Evolutionary conservation across 306 rosid species (phyloP), one percentile per base, ranked within the genome.

Genomic region (Acmispon strigosus): DNA sequence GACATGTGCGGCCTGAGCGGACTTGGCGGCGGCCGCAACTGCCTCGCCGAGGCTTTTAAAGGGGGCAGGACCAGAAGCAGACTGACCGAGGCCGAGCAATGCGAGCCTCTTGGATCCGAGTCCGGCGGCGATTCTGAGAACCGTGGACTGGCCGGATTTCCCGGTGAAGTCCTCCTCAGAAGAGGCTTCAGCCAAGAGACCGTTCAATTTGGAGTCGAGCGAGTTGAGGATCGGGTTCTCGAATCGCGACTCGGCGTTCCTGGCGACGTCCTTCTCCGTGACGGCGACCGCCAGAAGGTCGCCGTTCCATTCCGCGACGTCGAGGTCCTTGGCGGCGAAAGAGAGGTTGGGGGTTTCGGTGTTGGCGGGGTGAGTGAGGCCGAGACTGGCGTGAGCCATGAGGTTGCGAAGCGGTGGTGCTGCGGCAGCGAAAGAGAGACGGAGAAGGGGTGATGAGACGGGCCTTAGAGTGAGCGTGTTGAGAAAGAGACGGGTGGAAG

Each of bases 81-180:
- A 80, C 9, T 79, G 70, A 51, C 96, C 96, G 20, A 90, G 91
- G 29, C 98, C 96, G 69, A 92, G 74, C 75, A 92, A 81, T 17
- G 96, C 88, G 20, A 92, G 73, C 80, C 96, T 85, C 78, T 92
- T 92, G 1, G 77, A 78, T 15, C 92, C 87, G 19, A 86, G 82
- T 66, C 98, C 98, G 0, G 84, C 88, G 0, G 88, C 84, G 14
- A 85, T 82, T 72, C 96, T 81, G 53, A 90, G 86, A 77, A 92
- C 83, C 0, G 84, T 81, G 1, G 96, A 86, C 62, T 92, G 98
- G 29, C 96, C 98, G 20, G 39, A 45, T 81, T 92, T 90, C 19
- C 96, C 98, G 0, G 79, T 82, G 76, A 90, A 92, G 66, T 90
- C 98, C 81, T 92, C 96, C 83, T 92, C 96, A 0, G 80, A 79